Evolutionary conservation across 106 monocot genomes (phyloP), one percentile per base, ranked within the genome.

Genomic region (Platanthera zijinensis): DNA sequence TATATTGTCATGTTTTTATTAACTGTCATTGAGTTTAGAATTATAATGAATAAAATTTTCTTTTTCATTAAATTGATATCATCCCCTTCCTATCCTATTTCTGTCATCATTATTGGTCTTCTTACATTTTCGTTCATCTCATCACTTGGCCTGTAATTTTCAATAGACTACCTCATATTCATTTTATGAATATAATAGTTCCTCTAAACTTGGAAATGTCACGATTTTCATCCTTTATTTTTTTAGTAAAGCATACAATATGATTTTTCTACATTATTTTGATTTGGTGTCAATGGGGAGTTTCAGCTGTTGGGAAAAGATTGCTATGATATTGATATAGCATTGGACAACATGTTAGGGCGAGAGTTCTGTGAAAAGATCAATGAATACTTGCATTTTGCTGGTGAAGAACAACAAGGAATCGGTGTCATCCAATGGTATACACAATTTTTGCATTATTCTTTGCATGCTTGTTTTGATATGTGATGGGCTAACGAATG

Each of bases 291-390:
- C 52, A 53, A 53, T 10, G 13, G 8, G 52, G 52, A 10, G 52
- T 53, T 53, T 18, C 84, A 93, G 90, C 90, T 96, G 3, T 74
- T 96, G 50, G 89, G 90, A 12, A 90, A 86, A 74, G 93, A 96
- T 72, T 90, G 93, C 53, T 84, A 89, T 69, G 96, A 96, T 77
- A 96, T 96, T 53, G 96, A 96, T 76, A 93, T 96, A 56, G 96
- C 96, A n/a, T 74, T 96, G 76, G 90, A 96, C 64, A 84, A 93
- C 54, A 96, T 96, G 93, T 73, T 89, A 80, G 96, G 96, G 12
- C 80, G 82, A 28, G 89, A 93, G 69, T 96, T 93, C 56, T 93
- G 93, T 66, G 96, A 89, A 25, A 96, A 93, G 80, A 78, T 96
- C 46, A 93, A 91, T 77, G 85, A 87, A 73, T 93, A 89, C 61